Evolutionary conservation across 257 asterid species (phyloP).

Genomic region (Nicotiana undulata): DNA sequence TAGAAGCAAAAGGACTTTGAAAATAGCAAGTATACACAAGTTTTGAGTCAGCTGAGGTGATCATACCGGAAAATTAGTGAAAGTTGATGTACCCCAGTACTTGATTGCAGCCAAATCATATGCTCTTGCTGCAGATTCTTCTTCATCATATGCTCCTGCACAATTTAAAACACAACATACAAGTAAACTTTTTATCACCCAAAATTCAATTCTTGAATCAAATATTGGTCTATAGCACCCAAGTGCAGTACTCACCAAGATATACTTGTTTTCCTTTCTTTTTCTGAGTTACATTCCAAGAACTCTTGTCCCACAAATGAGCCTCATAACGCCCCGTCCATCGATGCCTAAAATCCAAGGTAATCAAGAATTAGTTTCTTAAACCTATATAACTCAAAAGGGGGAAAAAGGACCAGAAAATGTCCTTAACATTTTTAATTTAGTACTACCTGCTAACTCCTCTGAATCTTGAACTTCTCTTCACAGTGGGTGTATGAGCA

Average conservation of each 20-base stretch:
- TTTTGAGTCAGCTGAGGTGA: neutral
- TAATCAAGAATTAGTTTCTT: neutral
- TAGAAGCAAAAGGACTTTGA: neutral
- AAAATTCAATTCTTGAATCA: neutral
- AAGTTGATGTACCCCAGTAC: conserved; percentile 74
- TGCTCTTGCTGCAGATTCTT: conserved; percentile 87
- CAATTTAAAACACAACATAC: neutral
- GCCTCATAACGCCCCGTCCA: conserved; percentile 89
- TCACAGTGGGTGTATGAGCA: conserved; percentile 20
- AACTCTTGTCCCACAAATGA: conserved; percentile 80
- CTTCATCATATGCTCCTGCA: conserved; percentile 76
- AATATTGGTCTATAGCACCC: neutral
- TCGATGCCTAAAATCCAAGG: conserved; percentile 38
- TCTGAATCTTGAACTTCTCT: conserved; percentile 76
- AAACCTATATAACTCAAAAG: neutral
- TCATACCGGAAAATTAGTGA: conserved; percentile 67
- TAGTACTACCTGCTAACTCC: conserved; percentile 74
- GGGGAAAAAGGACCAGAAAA: neutral
- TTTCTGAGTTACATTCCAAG: conserved; percentile 79
- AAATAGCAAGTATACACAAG: neutral
- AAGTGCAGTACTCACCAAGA: conserved; percentile 48
- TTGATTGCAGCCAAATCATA: conserved; percentile 84
- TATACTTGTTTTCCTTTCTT: conserved; percentile 89
- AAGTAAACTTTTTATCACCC: neutral
- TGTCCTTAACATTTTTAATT: neutral